These are phyloP conservation scores for Podospora fimiseda DNA, from an alignment of 495 filamentous ascomycete genomes.

Conservation along the genomic window DNA sequence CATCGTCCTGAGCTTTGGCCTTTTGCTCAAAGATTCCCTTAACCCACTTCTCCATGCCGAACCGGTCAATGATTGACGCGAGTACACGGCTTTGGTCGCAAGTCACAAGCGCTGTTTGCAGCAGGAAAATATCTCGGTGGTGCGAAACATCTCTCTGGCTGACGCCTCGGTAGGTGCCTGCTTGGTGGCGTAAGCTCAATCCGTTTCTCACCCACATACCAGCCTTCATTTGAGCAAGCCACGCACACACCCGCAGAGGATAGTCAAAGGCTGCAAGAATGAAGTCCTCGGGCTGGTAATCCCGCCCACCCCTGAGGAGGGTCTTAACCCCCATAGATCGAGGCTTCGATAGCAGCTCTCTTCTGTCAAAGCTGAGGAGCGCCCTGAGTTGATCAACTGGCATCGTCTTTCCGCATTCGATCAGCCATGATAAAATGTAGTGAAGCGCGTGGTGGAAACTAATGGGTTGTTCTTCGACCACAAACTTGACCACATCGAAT, in stretches of 20 bases:
- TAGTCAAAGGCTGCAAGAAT: conserved; percentile 87
- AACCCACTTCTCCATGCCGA: conserved; percentile 85
- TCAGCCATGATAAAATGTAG: conserved; percentile 94
- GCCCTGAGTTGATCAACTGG: conserved; percentile 54
- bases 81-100: conserved; percentile 81
- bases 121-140: conserved; percentile 87
- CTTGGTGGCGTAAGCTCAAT: conserved; percentile 89
- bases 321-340: conserved; percentile 48
- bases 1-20: conserved; percentile 63
- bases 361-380: conserved; percentile 55
- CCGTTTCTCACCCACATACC: conserved; percentile 99
- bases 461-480: conserved; percentile 80
- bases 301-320: conserved; percentile 37
- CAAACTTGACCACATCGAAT: conserved; percentile 73
- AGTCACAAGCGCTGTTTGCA: conserved; percentile 84
- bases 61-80: conserved; percentile 85
- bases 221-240: conserved; percentile 96
- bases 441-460: conserved; percentile 98
- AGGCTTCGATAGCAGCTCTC: conserved; percentile 54
- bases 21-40: conserved; percentile 67
- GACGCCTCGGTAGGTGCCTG: conserved; percentile 83
- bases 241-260: conserved; percentile 86
- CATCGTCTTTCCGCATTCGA: conserved; percentile 82
- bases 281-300: conserved; percentile 63
- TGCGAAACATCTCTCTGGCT: conserved; percentile 83